These are phyloP conservation scores for Goffeauzyma gilvescens DNA, from an alignment of 768 basidiomycete genomes.

Conservation along the genomic window DNA sequence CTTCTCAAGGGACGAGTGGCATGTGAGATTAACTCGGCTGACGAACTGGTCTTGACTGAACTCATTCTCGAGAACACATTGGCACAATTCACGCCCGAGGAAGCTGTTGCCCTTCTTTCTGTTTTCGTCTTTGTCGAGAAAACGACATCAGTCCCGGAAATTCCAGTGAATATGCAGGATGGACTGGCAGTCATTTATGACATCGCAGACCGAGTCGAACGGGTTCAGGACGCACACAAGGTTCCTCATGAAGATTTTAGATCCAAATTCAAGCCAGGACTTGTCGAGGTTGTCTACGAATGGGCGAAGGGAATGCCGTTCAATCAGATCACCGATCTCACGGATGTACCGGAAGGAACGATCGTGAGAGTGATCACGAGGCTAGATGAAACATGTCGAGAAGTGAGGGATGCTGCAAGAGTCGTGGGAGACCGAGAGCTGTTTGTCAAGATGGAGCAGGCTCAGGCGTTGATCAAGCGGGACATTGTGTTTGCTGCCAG, in stretches of 20 bases:
- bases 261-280: slow-evolving; percentile 65
- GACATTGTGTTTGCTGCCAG: too few species aligned
- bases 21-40: slow-evolving; percentile 99
- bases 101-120: slow-evolving; percentile 86
- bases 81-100: slow-evolving; percentile 75
- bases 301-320: slow-evolving; percentile 99
- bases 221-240: slow-evolving; percentile 64
- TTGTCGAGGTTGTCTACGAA: slow-evolving; percentile 93
- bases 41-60: slow-evolving; percentile 87
- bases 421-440: slow-evolving; percentile 90
- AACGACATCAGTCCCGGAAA: slow-evolving; percentile 66
- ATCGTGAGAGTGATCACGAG: slow-evolving; percentile 92
- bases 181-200: slow-evolving; percentile 51
- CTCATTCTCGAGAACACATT: slow-evolving; percentile 89
- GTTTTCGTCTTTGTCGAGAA: slow-evolving; percentile 98
- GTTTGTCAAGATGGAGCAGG: slow-evolving; percentile 96
- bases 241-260: slow-evolving; percentile 57
- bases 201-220: slow-evolving; percentile 56
- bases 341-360: slow-evolving; percentile 89
- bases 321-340: slow-evolving; percentile 74
- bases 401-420: slow-evolving; percentile 88
- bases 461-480: slow-evolving; percentile 78
- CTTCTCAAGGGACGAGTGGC: slow-evolving; percentile 91
- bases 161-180: slow-evolving; percentile 56
- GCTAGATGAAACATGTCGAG: slow-evolving; percentile 87